Evolutionary conservation across 2,329 filamentous ascomycete species (phyloP).

Genomic region (Fusarium sp.): DNA sequence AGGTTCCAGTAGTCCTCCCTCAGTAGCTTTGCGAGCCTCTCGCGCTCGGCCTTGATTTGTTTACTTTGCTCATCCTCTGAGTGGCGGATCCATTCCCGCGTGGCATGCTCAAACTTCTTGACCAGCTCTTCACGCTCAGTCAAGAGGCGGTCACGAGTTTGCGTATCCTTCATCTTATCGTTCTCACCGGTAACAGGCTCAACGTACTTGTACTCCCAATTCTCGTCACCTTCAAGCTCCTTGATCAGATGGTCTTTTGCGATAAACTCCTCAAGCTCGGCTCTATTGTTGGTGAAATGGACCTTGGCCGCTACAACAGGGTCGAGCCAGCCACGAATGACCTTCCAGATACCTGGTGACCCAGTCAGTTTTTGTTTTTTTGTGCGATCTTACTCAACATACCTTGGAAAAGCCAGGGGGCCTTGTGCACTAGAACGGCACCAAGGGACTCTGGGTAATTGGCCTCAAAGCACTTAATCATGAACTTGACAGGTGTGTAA

Average conservation of each 20-base stretch:
- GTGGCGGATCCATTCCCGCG: conserved; percentile 79
- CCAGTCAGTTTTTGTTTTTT: conserved; percentile 20
- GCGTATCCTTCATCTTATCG: conserved; percentile 76
- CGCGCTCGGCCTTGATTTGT: conserved; percentile 70
- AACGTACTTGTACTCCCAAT: conserved; percentile 86
- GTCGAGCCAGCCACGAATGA: conserved; percentile 96
- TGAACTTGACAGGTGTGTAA: conserved; percentile 96
- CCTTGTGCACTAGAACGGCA: conserved; percentile 92
- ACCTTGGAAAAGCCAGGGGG: conserved; percentile 97
- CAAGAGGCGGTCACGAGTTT: conserved; percentile 74
- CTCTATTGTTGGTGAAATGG: conserved; percentile 87
- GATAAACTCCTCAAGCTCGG: conserved; percentile 86
- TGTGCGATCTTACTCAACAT: conserved; percentile 52
- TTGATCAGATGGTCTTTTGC: conserved; percentile 78
- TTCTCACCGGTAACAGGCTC: conserved; percentile 87
- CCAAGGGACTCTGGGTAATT: conserved; percentile 97
- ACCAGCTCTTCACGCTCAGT: conserved; percentile 76
- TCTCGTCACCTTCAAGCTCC: conserved; percentile 88
- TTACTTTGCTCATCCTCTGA: conserved; percentile 61
- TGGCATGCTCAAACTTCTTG: conserved; percentile 80
- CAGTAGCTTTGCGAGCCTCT: conserved; percentile 74
- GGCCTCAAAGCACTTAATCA: conserved; percentile 99
- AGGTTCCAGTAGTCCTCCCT: conserved; percentile 87
- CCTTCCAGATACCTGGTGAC: conserved; percentile 86
- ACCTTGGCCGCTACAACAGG: conserved; percentile 96